Evolutionary conservation across 176 grass and related monocot species (phyloP).

Genomic region (Oryza australiensis): DNA sequence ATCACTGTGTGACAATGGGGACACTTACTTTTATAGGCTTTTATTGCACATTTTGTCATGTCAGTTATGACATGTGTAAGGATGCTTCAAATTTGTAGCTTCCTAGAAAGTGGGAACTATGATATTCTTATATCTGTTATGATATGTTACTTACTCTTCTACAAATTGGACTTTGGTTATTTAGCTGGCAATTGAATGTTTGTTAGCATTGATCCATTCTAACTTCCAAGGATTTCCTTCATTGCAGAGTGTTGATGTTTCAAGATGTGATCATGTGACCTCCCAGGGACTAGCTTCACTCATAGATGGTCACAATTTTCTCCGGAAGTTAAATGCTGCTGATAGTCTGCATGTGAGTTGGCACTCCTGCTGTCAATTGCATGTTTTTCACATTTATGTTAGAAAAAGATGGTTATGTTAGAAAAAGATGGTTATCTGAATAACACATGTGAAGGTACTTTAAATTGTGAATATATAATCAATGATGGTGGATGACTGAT

Average conservation of each 20-base stretch:
- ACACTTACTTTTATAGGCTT: not conserved
- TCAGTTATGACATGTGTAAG: slow-evolving; percentile 8
- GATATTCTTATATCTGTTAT: not conserved
- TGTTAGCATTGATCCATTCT: not conserved
- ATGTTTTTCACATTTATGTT: not conserved
- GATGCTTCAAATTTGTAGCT: not conserved
- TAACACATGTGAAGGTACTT: not conserved
- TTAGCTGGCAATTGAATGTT: slow-evolving; percentile 4
- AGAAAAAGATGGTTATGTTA: not conserved
- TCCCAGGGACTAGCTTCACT: slow-evolving; percentile 70
- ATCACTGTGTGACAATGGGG: not conserved
- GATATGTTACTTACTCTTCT: not conserved
- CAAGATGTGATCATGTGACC: slow-evolving; percentile 87
- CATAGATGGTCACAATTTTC: slow-evolving; percentile 62
- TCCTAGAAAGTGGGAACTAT: slow-evolving; percentile 2
- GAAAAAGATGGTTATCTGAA: not conserved
- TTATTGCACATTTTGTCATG: slow-evolving; percentile 12
- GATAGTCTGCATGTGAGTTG: slow-evolving; percentile 75
- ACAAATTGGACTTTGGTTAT: not conserved
- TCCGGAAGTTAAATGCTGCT: slow-evolving; percentile 75
- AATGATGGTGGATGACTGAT: slow-evolving; percentile 12
- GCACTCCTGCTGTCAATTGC: slow-evolving; percentile 3
- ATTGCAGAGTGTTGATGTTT: slow-evolving; percentile 84
- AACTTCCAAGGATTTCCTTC: not conserved
- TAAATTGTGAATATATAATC: not conserved